Evolutionary conservation across 2,329 filamentous ascomycete species (phyloP), one percentile per base, ranked within the genome.

Genomic region (Grosmannia clavigera): DNA sequence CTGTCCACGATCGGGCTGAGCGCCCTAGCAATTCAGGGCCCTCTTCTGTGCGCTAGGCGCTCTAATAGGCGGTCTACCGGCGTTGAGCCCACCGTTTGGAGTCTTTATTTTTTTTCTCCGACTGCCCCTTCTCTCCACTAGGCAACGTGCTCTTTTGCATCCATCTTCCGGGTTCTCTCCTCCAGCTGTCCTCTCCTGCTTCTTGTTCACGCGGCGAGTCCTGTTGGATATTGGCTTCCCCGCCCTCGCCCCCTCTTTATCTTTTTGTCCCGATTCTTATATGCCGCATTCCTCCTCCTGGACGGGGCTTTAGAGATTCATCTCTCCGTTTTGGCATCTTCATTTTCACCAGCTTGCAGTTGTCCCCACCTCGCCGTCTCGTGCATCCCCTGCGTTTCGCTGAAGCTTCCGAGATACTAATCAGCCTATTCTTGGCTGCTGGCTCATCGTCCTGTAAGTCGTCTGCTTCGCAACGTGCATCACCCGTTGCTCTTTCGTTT

Each of bases 41-140:
- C 16, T n/a, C 43, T 46, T 3, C 43, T 46, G 43, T 46, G 43
- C 43, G 14, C 12, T 25, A 43, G 9, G 22, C 31, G 35, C 38
- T 22, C n/a, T 27, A 35, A 22, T 40, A 43, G 53, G 53, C 46
- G 56, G 57, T 38, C 22, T 52, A 6, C 27, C 14, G 25, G 50
- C 50, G 27, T 25, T 33, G 31, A 50, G 29, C 27, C 46, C 57
- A 58, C 57, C 46, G 56, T 58, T 58, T 58, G 31, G 51, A 52
- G 31, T 25, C 29, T 50, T 22, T 25, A 25, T 19, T 33, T 33
- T 57, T 57, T 57, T 33, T 46, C 50, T 54, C n/a, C 38, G 22
- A 46, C 27, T 46, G 22, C 22, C 51, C n/a, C 25, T 56, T 16
- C 19, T 59, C 52, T 14, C 33, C n/a, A 22, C 22, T 22, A 12